Base-by-base conservation (phyloP, 805 yeast genomes). In the Starmerella cellae region DNA sequence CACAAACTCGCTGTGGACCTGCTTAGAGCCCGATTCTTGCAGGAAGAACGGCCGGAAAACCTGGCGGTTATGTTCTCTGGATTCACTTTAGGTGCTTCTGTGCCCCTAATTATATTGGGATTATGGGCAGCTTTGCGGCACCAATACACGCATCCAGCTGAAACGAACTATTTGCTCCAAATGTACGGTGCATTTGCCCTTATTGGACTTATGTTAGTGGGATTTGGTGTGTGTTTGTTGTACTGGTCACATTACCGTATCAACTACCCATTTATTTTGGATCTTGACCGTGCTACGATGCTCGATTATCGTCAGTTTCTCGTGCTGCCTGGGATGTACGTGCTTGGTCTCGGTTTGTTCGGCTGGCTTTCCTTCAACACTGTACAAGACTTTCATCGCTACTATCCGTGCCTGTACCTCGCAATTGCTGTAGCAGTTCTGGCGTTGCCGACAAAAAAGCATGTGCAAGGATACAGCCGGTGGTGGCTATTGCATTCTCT, bases 151-250 rank as follows among this genome's bases (percentile, higher is more conserved):
- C 65, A 68, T 0, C 46, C 44, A 4, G 57, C 74, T 2, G 80
- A 78, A 47, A 81, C 78, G 0, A 63, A 60, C 35, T 77, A 63
- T 45, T 55, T 88, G 43, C 60, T 88, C 32, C 97, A 93, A 54
- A 68, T 91, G 3, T 91, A 95, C 94, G 96, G 79, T 8, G 97
- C 97, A 1, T 85, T 84, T 59, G 71, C 84, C 51, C 54, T 85
- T 45, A 58, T 78, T 4, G 64, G 70, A 26, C 49, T 87, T n/a
- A 70, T 79, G 55, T 62, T 75, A 5, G 51, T 77, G 20, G 62
- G 83, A 2, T 77, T 87, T 56, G 77, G 78, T 13, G 44, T 81
- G 35, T 76, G 82, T 56, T 75, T 93, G 55, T 61, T 66, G 42
- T 74, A 79, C 3, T 91, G 94, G 88, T 69, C 76, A 21, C 59